Evolutionary conservation across 768 basidiomycete genomes (phyloP).

Genomic region (Tulasnella sp.): DNA sequence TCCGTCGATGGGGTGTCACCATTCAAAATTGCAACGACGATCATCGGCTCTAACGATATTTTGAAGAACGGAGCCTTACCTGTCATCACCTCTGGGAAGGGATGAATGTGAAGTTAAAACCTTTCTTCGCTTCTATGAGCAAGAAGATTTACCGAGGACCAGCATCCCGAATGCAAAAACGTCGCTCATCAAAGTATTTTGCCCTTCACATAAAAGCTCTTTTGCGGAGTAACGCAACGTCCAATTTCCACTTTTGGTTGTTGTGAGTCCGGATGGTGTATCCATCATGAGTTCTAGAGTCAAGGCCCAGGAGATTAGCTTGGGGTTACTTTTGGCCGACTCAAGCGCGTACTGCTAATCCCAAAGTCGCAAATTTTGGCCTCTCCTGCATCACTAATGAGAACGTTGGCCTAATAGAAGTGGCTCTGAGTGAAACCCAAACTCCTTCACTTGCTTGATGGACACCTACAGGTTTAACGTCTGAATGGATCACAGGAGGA

Average conservation of each 20-base stretch:
- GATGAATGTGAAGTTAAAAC: not conserved
- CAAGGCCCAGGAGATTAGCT: too few species aligned
- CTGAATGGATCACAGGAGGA: constrained; percentile 36
- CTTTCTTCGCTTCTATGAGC: not conserved
- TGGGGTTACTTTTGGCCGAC: too few species aligned
- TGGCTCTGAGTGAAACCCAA: not conserved
- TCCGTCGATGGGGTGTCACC: not conserved
- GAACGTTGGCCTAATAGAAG: constrained; percentile 20
- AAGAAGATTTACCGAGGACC: not conserved
- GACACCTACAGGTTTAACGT: constrained; percentile 36
- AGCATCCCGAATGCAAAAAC: constrained; percentile 23
- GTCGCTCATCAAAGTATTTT: not conserved
- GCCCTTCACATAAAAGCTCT: not conserved
- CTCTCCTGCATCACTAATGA: constrained; percentile 7
- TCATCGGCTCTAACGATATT: not conserved
- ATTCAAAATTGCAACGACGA: not conserved
- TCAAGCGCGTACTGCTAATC: not conserved
- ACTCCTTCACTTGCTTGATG: not conserved
- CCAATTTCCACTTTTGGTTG: not conserved
- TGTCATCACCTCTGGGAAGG: constrained; percentile 10
- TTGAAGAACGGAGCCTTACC: not conserved
- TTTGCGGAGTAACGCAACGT: not conserved
- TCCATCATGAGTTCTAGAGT: constrained; percentile 21
- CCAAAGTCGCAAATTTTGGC: constrained; percentile 29
- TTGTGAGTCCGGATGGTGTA: constrained; percentile 1